Base-by-base conservation (phyloP, 2,329 filamentous ascomycete genomes). In the Triangularia verruculosa region DNA sequence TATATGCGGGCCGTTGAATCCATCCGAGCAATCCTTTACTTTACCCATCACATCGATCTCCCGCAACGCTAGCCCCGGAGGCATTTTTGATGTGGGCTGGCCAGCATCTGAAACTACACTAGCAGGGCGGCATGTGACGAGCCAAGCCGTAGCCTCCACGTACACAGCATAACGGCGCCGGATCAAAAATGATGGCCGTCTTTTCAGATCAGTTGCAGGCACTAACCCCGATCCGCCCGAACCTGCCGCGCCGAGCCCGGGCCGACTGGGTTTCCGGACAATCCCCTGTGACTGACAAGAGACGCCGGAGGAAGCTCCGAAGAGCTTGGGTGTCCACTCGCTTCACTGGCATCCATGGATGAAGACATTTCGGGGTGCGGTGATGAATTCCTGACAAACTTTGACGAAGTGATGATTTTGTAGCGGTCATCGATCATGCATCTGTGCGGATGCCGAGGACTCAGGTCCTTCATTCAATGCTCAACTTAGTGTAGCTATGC, bases 191-290 rank as follows among this genome's bases (percentile, higher is more conserved):
- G 51, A 39, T 17, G 43, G 43, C 51, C 59, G 30, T 58, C 59
- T 24, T 2, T 61, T 57, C 39, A 12, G 64, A 58, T 58, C 51
- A 61, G 25, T 12, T 66, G 64, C 66, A 65, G 60, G 59, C 59
- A 39, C 64, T 66, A 65, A 57, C 47, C 64, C 61, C 57, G 63
- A 65, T 68, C 43, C 32, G 61, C 57, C 54, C 28, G 43, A 57
- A 52, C 65, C 51, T 67, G 61, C 64, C 64, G 51, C 63, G 59
- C 62, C 61, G 43, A 25, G 8, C 27, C 32, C 22, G 62, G 61
- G 55, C 47, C 17, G 28, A 51, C 25, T 25, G 34, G 22, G 17
- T 13, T 34, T 34, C n/a, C 34, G 20, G 32, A 25, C 47, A 17
- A 6, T 25, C 30, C 15, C 9, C 15, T 13, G 15, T 39, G 22